phyloP scores from a whole-genome alignment of 768 basidiomycete genomes.

The Boletus vinaceobasis region DNA sequence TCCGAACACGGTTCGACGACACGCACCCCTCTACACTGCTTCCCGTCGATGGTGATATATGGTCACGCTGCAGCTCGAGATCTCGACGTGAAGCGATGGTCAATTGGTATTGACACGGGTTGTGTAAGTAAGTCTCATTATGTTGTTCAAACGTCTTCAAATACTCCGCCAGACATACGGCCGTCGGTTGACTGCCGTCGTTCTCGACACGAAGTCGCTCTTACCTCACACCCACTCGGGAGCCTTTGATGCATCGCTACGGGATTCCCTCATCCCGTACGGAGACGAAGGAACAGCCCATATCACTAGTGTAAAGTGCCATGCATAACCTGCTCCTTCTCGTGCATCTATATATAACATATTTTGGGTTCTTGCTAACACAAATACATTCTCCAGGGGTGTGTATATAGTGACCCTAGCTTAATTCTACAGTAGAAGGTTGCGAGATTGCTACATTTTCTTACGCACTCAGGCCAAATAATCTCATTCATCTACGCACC shows the following conservation, averaged over 20 bases:
- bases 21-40: constrained; percentile 49
- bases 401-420: neutral
- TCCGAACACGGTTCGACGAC: neutral
- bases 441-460: neutral
- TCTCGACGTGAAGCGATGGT: constrained; percentile 79
- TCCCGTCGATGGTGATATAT: constrained; percentile 78
- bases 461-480: neutral
- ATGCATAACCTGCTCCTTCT: neutral
- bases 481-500: neutral
- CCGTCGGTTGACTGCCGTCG: constrained; percentile 58
- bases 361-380: neutral
- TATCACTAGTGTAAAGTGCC: constrained; percentile 52
- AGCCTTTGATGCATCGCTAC: constrained; percentile 17
- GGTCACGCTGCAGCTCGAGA: constrained; percentile 82
- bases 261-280: constrained; percentile 41
- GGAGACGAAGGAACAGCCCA: constrained; percentile 53
- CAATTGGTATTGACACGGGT: constrained; percentile 82
- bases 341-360: neutral
- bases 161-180: constrained; percentile 48
- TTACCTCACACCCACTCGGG: constrained; percentile 6
- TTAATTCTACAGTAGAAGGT: constrained; percentile 1
- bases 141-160: neutral
- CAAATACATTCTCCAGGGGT: neutral
- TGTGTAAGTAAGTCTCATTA: constrained; percentile 52
- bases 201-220: constrained; percentile 42